phyloP scores from a whole-genome alignment of 768 basidiomycete species.

The Lentinula aciculospora region DNA sequence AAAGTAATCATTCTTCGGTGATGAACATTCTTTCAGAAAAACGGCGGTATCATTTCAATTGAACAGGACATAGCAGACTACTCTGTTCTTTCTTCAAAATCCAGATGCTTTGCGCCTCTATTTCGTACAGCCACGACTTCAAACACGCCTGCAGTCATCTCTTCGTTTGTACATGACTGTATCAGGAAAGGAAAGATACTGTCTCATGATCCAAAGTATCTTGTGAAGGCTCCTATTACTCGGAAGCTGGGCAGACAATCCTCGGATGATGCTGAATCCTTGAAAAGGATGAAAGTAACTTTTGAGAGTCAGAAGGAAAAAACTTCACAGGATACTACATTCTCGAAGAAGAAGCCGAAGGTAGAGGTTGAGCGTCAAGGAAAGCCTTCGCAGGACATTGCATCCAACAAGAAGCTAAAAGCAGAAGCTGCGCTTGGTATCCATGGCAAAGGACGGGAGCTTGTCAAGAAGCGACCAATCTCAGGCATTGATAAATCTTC shows the following conservation, averaged over 20 bases:
- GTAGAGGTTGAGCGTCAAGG: constrained; percentile 8
- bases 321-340: constrained; percentile 4
- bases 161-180: constrained; percentile 50
- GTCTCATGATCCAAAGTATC: constrained; percentile 34
- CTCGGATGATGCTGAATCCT: background rate
- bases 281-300: background rate
- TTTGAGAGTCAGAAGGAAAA: constrained; percentile 2
- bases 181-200: constrained; percentile 36
- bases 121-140: constrained; percentile 25
- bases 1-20: background rate
- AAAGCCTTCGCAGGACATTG: constrained; percentile 9
- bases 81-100: constrained; percentile 47
- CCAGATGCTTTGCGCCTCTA: constrained; percentile 46
- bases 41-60: constrained; percentile 56
- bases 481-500: background rate
- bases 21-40: constrained; percentile 37
- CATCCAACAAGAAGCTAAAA: constrained; percentile 10
- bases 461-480: background rate
- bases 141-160: constrained; percentile 42
- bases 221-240: constrained; percentile 26
- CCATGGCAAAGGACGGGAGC: background rate
- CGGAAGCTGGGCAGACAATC: constrained; percentile 9
- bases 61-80: constrained; percentile 55
- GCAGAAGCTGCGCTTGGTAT: background rate
- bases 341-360: constrained; percentile 6